Evolutionary conservation across 441 rosid species (phyloP).

Genomic region (Francoa sonchifolia): DNA sequence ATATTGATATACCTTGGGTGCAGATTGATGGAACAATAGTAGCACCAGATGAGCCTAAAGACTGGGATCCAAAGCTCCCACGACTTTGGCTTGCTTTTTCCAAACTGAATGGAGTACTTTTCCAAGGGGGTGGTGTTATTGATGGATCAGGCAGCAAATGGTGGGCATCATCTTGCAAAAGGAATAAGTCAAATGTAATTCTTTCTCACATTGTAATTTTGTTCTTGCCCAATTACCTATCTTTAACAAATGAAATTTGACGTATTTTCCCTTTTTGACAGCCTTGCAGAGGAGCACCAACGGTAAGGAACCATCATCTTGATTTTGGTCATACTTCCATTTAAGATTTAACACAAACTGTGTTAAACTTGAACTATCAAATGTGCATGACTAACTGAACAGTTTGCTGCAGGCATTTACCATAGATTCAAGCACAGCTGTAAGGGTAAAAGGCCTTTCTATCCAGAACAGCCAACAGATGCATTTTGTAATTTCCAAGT

Average conservation of each 20-base stretch:
- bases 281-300: slow-evolving; percentile 93
- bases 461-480: slow-evolving; percentile 92
- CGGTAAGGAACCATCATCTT: slow-evolving; percentile 36
- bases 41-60: slow-evolving; percentile 70
- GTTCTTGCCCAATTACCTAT: no score
- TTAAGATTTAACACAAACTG: slow-evolving; percentile 6
- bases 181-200: slow-evolving; percentile 73
- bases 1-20: slow-evolving; percentile 1
- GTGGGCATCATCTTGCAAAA: slow-evolving; percentile 98
- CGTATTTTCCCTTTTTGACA: slow-evolving; percentile 34
- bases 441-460: slow-evolving; percentile 66
- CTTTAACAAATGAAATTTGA: no score
- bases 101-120: slow-evolving; percentile 49
- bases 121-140: slow-evolving; percentile 82
- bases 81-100: slow-evolving; percentile 61
- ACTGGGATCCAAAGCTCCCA: slow-evolving; percentile 61
- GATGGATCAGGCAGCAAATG: slow-evolving; percentile 97
- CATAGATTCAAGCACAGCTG: slow-evolving; percentile 71
- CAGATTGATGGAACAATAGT: slow-evolving; percentile 87
- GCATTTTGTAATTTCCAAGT: slow-evolving; percentile 66
- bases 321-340: slow-evolving; percentile 5
- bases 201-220: not conserved
- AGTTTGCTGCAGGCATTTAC: slow-evolving; percentile 63
- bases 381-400: slow-evolving; percentile 6
- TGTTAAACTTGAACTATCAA: slow-evolving; percentile 6